Evolutionary conservation across 495 filamentous ascomycete genomes (phyloP), one percentile per base, ranked within the genome.

Genomic region (Chaetomium cochliodes): DNA sequence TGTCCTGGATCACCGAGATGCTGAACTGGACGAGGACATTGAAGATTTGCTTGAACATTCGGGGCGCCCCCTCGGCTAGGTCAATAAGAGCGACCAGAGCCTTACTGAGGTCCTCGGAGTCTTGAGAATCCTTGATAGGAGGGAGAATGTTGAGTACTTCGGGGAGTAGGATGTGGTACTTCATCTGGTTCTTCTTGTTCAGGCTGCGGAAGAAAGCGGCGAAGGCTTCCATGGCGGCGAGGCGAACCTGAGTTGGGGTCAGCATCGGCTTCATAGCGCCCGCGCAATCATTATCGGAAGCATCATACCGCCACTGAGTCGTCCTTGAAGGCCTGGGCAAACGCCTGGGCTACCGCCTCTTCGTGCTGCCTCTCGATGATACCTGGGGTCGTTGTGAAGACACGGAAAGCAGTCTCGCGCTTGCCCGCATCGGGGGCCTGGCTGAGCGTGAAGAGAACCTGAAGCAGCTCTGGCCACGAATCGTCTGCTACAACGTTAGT

Each of bases 311-410:
- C 77, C 46, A 92, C 86, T 39, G 92, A 88, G 26, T 87, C 86
- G 78, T 99, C 96, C 67, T 91, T 91, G 78, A 99, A 97, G 20
- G 93, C 96, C 67, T 87, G 89, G 61, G 88, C 85, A 72, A 99
- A 99, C 3, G 93, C 92, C 42, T 82, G 80, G 13, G 92, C 77
- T 16, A 98, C 92, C 25, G 88, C 85, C 65, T 91, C 89, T 70
- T 96, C 91, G 70, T 99, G 93, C 69, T 96, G 91, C 76, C 88
- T 93, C 75, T 97, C 92, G 69, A 99, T 98, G 69, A 99, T 92
- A 22, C 91, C 91, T 20, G 96, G 96, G 9, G 96, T 97, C 0
- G 92, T 93, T 46, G 92, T 88, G 73, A 99, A 96, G 63, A 99
- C 92, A 49, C 96, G 85, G 77, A 92, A 99, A 26, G 96, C 91